These are phyloP conservation scores for Rhinocladiella similis DNA, from an alignment of 2,329 filamentous ascomycete genomes.

Conservation along the genomic window DNA sequence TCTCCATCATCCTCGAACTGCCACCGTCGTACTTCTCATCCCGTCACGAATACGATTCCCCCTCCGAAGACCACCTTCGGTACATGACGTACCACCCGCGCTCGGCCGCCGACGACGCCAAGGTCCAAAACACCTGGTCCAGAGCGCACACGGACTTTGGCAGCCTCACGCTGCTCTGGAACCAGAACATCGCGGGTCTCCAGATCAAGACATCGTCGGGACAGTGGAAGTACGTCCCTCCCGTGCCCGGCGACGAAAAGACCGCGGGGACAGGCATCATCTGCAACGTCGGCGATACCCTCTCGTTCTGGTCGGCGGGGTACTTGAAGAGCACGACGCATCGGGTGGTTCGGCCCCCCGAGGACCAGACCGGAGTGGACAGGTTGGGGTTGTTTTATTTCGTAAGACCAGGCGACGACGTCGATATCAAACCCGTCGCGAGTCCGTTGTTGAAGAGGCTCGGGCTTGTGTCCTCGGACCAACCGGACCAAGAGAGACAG, in stretches of 20 bases:
- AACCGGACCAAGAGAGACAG: background rate
- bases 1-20: conserved; percentile 60
- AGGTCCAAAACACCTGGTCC: conserved; percentile 43
- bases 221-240: conserved; percentile 51
- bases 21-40: conserved; percentile 57
- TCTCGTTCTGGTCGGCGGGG: conserved; percentile 49
- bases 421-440: conserved; percentile 34
- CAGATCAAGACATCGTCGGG: conserved; percentile 50
- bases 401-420: conserved; percentile 41
- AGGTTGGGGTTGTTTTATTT: conserved; percentile 47
- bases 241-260: conserved; percentile 33
- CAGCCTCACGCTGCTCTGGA: conserved; percentile 56
- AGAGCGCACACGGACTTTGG: conserved; percentile 59
- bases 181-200: conserved; percentile 57
- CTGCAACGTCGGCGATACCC: conserved; percentile 51
- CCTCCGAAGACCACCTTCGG: conserved; percentile 58
- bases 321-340: conserved; percentile 53
- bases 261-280: conserved; percentile 41
- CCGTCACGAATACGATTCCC: conserved; percentile 57
- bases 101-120: conserved; percentile 47
- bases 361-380: conserved; percentile 48
- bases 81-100: conserved; percentile 60
- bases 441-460: conserved; percentile 36
- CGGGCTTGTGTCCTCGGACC: conserved; percentile 16
- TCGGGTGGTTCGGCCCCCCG: conserved; percentile 49